Percentiles rank a stretch among this genome's conserved stretches.
Conservation (phyloP, 257 asterid species). For the Capsicum baccatum region DNA sequence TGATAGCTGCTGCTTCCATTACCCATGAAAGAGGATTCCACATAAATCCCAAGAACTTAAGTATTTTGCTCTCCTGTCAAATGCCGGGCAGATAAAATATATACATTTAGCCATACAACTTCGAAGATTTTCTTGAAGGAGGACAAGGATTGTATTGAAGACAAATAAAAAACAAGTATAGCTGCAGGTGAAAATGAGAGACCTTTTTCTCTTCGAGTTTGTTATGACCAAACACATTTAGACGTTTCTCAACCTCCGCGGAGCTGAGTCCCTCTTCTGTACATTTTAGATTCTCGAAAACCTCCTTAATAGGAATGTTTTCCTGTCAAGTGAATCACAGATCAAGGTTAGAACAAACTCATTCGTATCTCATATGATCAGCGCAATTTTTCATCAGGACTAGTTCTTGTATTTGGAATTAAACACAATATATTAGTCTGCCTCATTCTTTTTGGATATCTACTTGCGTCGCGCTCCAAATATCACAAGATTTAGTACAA, state of each 20-base stretch:
- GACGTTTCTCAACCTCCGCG: slow-evolving; percentile 36
- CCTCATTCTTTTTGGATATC: not conserved
- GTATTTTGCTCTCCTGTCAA: slow-evolving; percentile 42
- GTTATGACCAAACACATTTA: slow-evolving; percentile 39
- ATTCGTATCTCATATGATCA: not conserved
- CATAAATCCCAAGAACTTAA: slow-evolving; percentile 48
- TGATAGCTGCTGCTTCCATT: slow-evolving; percentile 48
- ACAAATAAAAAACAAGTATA: not conserved
- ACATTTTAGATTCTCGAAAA: slow-evolving; percentile 42
- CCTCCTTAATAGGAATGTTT: slow-evolving; percentile 43
- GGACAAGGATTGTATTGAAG: not conserved
- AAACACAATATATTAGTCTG: not conserved
- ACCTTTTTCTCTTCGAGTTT: slow-evolving; percentile 51
- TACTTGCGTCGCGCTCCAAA: not conserved
- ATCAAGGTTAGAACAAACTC: not conserved
- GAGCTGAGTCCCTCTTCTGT: slow-evolving; percentile 38
- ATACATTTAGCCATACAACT: not conserved
- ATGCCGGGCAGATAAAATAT: not conserved
- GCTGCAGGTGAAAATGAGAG: not conserved
- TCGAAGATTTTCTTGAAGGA: not conserved
- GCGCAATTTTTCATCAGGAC: not conserved
- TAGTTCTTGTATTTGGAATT: not conserved
- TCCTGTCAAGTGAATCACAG: slow-evolving; percentile 32
- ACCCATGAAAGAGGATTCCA: slow-evolving; percentile 53
- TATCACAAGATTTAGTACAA: slow-evolving; percentile 3